Conservation (phyloP, 495 filamentous ascomycete genomes). For the Hypoxylon trugodes region DNA sequence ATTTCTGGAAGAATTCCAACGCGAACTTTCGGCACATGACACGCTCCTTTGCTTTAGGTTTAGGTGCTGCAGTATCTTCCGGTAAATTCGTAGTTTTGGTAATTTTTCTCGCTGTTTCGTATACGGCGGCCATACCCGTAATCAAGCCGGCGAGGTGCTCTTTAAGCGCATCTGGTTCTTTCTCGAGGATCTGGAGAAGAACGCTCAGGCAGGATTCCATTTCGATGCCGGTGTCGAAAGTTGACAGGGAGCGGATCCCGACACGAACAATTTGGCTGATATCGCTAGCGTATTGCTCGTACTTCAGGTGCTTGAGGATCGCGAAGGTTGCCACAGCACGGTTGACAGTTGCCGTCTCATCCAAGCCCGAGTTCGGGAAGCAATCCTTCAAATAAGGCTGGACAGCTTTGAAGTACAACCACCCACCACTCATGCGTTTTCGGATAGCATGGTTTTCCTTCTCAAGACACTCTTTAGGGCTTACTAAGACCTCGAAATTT, state of each 20-base stretch:
- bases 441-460: conserved; percentile 44
- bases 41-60: conserved; percentile 6
- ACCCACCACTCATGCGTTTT: conserved; percentile 33
- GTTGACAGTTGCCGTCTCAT: conserved; percentile 22
- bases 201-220: conserved; percentile 49
- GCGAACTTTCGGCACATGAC: conserved; percentile 46
- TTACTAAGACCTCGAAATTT: conserved; percentile 45
- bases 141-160: conserved; percentile 50
- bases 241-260: conserved; percentile 49
- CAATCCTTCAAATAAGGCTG: conserved; percentile 33
- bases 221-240: conserved; percentile 32
- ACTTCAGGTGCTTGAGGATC: conserved; percentile 51
- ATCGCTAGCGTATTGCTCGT: conserved; percentile 53
- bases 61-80: not conserved
- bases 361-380: conserved; percentile 20
- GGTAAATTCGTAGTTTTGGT: not conserved
- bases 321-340: conserved; percentile 45
- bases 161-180: conserved; percentile 47
- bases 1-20: conserved; percentile 49
- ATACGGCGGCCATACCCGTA: conserved; percentile 41
- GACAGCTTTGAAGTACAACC: conserved; percentile 37
- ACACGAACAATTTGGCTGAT: conserved; percentile 46
- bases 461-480: conserved; percentile 45
- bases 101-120: conserved; percentile 37
- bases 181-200: conserved; percentile 49